Base-by-base conservation (phyloP, 257 asterid genomes). In the Przewalskia tangutica region DNA sequence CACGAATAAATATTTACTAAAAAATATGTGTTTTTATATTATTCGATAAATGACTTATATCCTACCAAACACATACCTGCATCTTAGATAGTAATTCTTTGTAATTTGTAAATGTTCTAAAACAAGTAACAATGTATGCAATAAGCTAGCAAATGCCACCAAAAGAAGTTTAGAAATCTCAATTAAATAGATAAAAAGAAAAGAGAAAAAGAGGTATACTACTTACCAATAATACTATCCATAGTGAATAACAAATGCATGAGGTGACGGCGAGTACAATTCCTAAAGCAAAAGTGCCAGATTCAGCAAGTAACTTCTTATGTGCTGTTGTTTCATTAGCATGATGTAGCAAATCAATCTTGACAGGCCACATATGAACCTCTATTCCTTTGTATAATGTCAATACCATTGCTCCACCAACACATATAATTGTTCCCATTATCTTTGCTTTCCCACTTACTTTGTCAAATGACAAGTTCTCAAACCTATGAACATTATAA, bases 341-440 rank as follows among this genome's bases (percentile, higher is more conserved):
- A 20, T 58, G 80, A 77, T 67, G 83, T 77, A 83, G n/a, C 56
- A 83, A 56, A 81, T 79, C 62, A 66, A 83, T 54, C 6, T 83
- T 79, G 50, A 82, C 65, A 44, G 79, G 40, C 86, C 83, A 79
- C 27, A 83, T 46, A 12, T 83, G 83, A 17, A 83, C 66, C 48
- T 83, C 83, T 32, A 53, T 13, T n/a, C 86, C 86, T 79, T 42
- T 62, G 59, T 83, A 83, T 8, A 83, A 11, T 46, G 86, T 83
- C 42, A 83, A 82, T 40, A 83, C 7, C 86, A 83, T 83, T 34
- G 86, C 86, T 64, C 86, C 86, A 23, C 86, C 70, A 64, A 83
- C 67, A 78, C 86, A 83, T 65, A 83, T 76, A n/a, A 83, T 16
- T 17, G 86, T 83, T 1, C 86, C 86, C 46, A 66, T 17, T 66